Conservation (phyloP, 1,284 basidiomycete species). For the Thecaphora thlaspeos region DNA sequence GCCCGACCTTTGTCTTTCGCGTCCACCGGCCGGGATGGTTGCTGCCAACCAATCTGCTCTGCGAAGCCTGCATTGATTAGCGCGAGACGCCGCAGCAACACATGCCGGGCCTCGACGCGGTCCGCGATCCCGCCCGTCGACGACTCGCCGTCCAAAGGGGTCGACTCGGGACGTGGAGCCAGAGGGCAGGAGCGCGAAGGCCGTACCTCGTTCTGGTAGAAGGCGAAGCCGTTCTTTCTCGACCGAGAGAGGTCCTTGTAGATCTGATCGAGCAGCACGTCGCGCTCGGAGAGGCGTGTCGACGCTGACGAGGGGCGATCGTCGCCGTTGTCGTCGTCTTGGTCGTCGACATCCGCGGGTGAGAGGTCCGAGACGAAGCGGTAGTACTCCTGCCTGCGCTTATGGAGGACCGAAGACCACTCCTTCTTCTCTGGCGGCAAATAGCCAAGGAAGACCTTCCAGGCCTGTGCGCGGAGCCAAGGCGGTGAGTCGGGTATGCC, state of each 20-base stretch:
- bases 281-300: conserved; percentile 19
- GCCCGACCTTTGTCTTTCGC: not conserved
- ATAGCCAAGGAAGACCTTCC: conserved; percentile 52
- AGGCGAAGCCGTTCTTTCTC: conserved; percentile 47
- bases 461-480: conserved; percentile 53
- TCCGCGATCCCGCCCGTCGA: conserved; percentile 1
- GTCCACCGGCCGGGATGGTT: conserved; percentile 1
- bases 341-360: conserved; percentile 2
- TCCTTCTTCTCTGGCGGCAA: conserved; percentile 47
- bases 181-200: conserved; percentile 31
- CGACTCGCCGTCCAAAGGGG: not conserved
- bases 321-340: not conserved
- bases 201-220: conserved; percentile 34
- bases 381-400: conserved; percentile 47
- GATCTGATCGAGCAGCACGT: conserved; percentile 49
- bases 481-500: conserved; percentile 30
- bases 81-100: conserved; percentile 27
- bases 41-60: conserved; percentile 13
- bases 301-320: not conserved
- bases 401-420: conserved; percentile 37
- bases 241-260: conserved; percentile 49
- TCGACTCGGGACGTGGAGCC: conserved; percentile 10
- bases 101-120: conserved; percentile 11
- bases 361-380: conserved; percentile 47
- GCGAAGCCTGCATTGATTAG: conserved; percentile 32